A percentile compares a stretch with the other conserved stretches of the same genome.
Conservation (phyloP, 2,329 filamentous ascomycete genomes). For the Corinectria fuckeliana region DNA sequence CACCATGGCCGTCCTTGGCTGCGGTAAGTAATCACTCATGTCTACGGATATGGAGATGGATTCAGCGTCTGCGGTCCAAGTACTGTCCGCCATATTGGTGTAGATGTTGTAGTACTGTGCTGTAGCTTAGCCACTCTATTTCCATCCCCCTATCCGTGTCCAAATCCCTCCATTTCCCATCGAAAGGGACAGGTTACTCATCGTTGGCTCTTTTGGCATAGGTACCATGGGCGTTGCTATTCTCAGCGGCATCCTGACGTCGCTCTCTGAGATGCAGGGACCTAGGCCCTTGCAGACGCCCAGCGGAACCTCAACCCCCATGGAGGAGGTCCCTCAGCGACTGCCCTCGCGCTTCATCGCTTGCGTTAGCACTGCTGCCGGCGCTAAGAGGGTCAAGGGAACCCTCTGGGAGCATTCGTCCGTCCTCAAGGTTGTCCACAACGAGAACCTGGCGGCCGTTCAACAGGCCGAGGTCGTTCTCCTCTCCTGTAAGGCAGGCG, state of each 20-base stretch:
- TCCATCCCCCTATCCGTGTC: neutral
- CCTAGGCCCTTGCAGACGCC: constrained; percentile 53
- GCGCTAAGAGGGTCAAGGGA: constrained; percentile 71
- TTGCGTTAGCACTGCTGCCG: constrained; percentile 75
- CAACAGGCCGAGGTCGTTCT: constrained; percentile 75
- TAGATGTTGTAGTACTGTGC: constrained; percentile 17
- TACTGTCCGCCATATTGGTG: constrained; percentile 19
- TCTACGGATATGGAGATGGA: constrained; percentile 11
- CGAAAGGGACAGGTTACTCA: constrained; percentile 19
- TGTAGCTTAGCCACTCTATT: neutral
- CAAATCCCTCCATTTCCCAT: neutral
- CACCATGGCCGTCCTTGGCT: constrained; percentile 82
- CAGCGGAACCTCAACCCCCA: constrained; percentile 50
- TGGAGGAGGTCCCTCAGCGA: constrained; percentile 58
- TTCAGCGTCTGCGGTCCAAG: constrained; percentile 2
- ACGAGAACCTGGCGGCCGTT: constrained; percentile 73
- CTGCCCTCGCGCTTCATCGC: constrained; percentile 81
- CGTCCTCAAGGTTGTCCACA: constrained; percentile 70
- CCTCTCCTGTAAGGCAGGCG: constrained; percentile 81
- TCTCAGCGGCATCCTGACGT: constrained; percentile 78
- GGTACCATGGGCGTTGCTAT: constrained; percentile 88
- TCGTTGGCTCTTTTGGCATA: constrained; percentile 42
- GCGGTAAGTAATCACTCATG: constrained; percentile 63
- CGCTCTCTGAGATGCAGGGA: constrained; percentile 62
- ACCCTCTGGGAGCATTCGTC: constrained; percentile 69